Evolutionary conservation across 345 rosid genomes (phyloP).

Genomic region (Populus euphratica): DNA sequence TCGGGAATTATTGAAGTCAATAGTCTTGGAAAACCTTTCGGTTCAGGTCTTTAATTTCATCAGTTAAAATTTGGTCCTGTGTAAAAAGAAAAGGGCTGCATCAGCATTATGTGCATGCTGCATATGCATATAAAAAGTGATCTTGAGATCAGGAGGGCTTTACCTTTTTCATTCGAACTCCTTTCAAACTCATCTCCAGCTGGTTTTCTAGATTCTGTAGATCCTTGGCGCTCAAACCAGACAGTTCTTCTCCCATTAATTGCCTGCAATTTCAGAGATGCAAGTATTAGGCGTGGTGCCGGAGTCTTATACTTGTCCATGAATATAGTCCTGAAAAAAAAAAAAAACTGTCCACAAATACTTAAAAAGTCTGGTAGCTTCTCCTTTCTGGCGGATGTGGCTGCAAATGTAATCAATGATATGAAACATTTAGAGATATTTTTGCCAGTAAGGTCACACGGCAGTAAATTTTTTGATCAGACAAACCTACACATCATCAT

Average conservation of each 20-base stretch:
- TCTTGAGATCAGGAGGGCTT: not conserved
- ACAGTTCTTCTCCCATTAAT: slow-evolving; percentile 78
- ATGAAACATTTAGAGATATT: not conserved
- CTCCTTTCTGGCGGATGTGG: not conserved
- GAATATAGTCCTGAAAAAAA: not conserved
- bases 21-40: slow-evolving; percentile 41
- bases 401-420: not conserved
- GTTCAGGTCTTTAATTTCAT: slow-evolving; percentile 58
- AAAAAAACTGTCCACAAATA: not conserved
- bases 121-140: not conserved
- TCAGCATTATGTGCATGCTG: not conserved
- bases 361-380: not conserved
- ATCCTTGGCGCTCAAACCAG: slow-evolving; percentile 56
- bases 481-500: not conserved
- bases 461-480: not conserved
- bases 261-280: slow-evolving; percentile 36
- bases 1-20: slow-evolving; percentile 1
- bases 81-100: not conserved
- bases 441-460: not conserved
- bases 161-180: slow-evolving; percentile 65
- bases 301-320: not conserved
- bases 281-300: slow-evolving; percentile 3
- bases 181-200: slow-evolving; percentile 62
- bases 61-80: slow-evolving; percentile 56
- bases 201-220: slow-evolving; percentile 66